Evolutionary conservation across 371 early-diverging fungal genomes (phyloP), one percentile per base, ranked within the genome.

Genomic region (Mortierella sp.): DNA sequence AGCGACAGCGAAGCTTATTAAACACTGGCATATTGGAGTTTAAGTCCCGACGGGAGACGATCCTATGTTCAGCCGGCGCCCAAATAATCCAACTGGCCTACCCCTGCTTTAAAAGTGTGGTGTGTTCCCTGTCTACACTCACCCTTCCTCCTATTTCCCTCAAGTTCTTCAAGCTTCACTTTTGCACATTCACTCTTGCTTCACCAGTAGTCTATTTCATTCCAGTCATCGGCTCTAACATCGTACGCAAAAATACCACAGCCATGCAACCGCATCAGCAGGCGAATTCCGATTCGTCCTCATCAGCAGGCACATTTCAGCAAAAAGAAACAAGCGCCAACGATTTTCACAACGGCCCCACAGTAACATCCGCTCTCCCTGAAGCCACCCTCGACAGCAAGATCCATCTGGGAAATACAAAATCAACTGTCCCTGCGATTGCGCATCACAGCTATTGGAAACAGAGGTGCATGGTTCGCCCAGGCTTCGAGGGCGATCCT

Each of bases 401-500:
- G 11, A 2, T 14, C 37, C 7, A 34, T 34, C 37, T 34, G 37
- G 19, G 21, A 8, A 21, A 14, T 30, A 11, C 57, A 9, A 12
- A 21, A 21, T 19, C 52, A 31, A 21, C 31, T 4, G 21, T 46
- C 9, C 50, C 26, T 5, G 19, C n/a, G 4, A 24, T 19, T 4
- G 24, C 12, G 6, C 56, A 52, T 19, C 42, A 49, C 44, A 64
- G 76, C 27, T 69, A 50, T 41, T 76, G 76, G 76, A 60, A 64
- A 21, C 43, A 60, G 6, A 30, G 50, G 5, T 42, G 69, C 12
- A 11, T 47, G 43, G 56, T 76, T 46, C 28, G 50, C 31, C 76
- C 76, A 6, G 19, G 28, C 6, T 32, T 76, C 19, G 31, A 57
- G 6, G 76, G 76, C 3, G 76, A 76, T 32, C 76, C 76, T 6